Percentiles rank a stretch among this genome's conserved stretches.
Evolutionary conservation across 768 basidiomycete species (phyloP).

Genomic region (Mrakia gelida): DNA sequence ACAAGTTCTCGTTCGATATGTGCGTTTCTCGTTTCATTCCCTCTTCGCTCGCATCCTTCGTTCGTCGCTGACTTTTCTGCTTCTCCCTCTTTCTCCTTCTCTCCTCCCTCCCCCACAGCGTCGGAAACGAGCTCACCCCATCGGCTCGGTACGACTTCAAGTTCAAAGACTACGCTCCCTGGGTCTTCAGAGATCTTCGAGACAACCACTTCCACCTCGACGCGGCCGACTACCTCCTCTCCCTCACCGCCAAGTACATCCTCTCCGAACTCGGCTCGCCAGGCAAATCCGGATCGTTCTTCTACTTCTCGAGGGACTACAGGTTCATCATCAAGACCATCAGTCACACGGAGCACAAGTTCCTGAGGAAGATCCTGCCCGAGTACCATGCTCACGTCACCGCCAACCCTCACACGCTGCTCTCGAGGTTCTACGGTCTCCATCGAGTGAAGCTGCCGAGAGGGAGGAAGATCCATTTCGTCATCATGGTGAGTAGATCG

Average conservation of each 20-base stretch:
- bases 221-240: constrained; percentile 94
- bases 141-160: constrained; percentile 96
- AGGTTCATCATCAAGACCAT: constrained; percentile 99
- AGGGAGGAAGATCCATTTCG: constrained; percentile 95
- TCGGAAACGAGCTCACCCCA: constrained; percentile 96
- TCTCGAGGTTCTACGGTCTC: constrained; percentile 92
- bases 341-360: constrained; percentile 88
- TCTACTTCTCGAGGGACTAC: constrained; percentile 98
- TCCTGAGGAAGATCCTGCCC: constrained; percentile 75
- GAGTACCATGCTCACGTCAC: constrained; percentile 80
- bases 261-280: constrained; percentile 95
- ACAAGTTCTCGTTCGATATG: constrained; percentile 98
- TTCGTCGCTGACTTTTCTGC: background rate
- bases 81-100: constrained; percentile 11
- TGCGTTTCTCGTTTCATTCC: constrained; percentile 38
- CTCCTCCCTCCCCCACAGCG: constrained; percentile 49
- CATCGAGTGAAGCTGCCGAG: constrained; percentile 94
- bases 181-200: constrained; percentile 92
- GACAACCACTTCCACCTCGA: constrained; percentile 93
- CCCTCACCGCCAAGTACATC: constrained; percentile 95
- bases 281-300: constrained; percentile 97
- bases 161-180: constrained; percentile 98
- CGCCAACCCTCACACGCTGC: constrained; percentile 84
- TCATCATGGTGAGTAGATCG: constrained; percentile 64
- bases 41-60: constrained; percentile 40